These are phyloP conservation scores for Blastocystis sp. DNA, from an alignment of 352 stramenopile species.

Conservation along the genomic window DNA sequence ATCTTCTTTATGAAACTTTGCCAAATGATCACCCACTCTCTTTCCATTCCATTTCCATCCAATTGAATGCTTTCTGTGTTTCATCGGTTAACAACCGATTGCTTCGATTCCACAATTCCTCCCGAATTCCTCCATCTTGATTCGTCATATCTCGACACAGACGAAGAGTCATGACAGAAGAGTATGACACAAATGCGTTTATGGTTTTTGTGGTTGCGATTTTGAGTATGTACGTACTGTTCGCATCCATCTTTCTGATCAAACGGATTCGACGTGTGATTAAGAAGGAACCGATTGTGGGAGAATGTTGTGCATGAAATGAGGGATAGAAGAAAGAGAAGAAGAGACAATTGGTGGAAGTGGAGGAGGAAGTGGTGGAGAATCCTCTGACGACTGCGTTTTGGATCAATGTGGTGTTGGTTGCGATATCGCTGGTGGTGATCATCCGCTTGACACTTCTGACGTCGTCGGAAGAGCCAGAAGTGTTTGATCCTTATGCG, in stretches of 20 bases:
- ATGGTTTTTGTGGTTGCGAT: neutral
- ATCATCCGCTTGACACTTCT: neutral
- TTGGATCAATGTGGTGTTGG: slow-evolving; percentile 22
- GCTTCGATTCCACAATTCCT: too few relatives aligned
- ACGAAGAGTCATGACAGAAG: neutral
- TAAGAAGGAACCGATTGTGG: neutral
- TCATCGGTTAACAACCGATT: too few relatives aligned
- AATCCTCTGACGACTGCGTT: neutral
- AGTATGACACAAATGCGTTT: slow-evolving; percentile 31
- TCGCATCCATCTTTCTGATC: slow-evolving; percentile 7
- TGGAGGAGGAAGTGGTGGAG: neutral
- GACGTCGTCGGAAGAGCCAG: neutral
- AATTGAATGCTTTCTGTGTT: too few relatives aligned
- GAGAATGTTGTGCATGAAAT: neutral
- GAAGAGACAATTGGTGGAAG: slow-evolving; percentile 12
- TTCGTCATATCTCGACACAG: neutral
- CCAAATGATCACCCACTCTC: too few relatives aligned
- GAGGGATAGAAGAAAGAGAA: neutral
- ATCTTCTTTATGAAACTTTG: too few relatives aligned
- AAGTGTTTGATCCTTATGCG: slow-evolving; percentile 37
- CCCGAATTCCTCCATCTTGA: neutral
- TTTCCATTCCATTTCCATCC: too few relatives aligned
- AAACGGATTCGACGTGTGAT: neutral
- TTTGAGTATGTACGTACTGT: neutral
- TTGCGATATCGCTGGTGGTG: neutral